Evolutionary conservation across 192 early-diverging fungal genomes (phyloP).

Genomic region (Chytriomyces sp.): DNA sequence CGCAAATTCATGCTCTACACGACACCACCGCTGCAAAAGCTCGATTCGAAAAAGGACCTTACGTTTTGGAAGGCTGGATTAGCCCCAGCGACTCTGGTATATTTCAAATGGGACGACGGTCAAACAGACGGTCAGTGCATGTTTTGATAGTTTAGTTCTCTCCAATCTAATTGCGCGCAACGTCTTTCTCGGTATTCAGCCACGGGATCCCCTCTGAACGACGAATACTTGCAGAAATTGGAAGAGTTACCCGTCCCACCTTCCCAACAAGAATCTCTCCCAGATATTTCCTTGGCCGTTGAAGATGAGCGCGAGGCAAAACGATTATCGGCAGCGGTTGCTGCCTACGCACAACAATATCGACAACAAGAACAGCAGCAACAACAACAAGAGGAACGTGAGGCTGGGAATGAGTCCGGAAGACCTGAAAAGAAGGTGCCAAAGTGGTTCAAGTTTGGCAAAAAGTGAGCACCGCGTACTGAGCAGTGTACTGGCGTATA

Average conservation of each 20-base stretch:
- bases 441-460: slow-evolving; percentile 55
- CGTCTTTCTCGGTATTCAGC: neutral
- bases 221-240: slow-evolving; percentile 20
- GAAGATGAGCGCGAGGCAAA: neutral
- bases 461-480: slow-evolving; percentile 26
- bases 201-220: slow-evolving; percentile 12
- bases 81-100: slow-evolving; percentile 51
- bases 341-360: neutral
- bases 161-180: too few species aligned
- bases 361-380: neutral
- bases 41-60: slow-evolving; percentile 26
- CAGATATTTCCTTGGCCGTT: neutral
- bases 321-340: neutral
- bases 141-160: slow-evolving; percentile 12
- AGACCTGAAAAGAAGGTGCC: slow-evolving; percentile 37
- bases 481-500: too few species aligned
- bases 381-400: neutral
- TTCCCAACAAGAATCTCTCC: neutral
- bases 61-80: slow-evolving; percentile 54
- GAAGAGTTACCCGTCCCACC: slow-evolving; percentile 37
- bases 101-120: slow-evolving; percentile 51
- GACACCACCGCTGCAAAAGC: slow-evolving; percentile 46
- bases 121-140: slow-evolving; percentile 3
- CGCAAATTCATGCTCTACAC: slow-evolving; percentile 43
- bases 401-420: neutral